Conservation (phyloP, 2,329 filamentous ascomycete species). For the Dendryphion nanum region DNA sequence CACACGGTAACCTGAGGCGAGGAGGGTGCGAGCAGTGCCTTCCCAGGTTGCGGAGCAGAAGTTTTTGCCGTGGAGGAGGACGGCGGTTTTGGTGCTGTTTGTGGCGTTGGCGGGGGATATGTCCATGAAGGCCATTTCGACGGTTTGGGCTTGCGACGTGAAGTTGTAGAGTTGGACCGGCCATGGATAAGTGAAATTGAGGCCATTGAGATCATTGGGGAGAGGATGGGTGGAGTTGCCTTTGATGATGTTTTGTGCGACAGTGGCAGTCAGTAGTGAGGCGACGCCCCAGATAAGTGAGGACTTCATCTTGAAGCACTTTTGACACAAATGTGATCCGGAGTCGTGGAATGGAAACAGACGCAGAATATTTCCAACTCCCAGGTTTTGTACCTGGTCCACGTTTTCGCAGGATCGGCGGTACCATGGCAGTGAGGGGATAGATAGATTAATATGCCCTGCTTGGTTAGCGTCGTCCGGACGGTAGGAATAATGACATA, state of each 20-base stretch:
- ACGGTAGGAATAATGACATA: no score
- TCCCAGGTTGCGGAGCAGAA: conserved; percentile 57
- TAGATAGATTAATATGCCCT: no score
- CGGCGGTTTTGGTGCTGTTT: conserved; percentile 41
- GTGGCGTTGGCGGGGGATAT: conserved; percentile 35
- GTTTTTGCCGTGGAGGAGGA: conserved; percentile 57
- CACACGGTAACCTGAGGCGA: conserved; percentile 49
- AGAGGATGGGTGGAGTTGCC: neutral
- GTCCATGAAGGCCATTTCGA: conserved; percentile 60
- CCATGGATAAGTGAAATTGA: conserved; percentile 50
- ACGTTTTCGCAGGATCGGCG: no score
- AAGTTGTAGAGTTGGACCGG: conserved; percentile 50
- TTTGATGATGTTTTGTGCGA: neutral
- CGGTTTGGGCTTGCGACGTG: conserved; percentile 47
- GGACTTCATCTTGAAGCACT: no score
- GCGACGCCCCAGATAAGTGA: no score
- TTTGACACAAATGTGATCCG: no score
- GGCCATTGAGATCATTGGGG: conserved; percentile 5
- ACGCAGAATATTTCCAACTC: no score
- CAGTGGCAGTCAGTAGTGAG: neutral
- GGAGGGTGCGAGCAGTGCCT: conserved; percentile 45
- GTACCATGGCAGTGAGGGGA: no score
- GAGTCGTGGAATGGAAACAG: no score
- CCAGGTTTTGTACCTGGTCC: no score
- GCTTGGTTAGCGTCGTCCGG: no score